Evolutionary conservation across 345 rosid species (phyloP), one percentile per base, ranked within the genome.

Genomic region (Citropsis articulata): DNA sequence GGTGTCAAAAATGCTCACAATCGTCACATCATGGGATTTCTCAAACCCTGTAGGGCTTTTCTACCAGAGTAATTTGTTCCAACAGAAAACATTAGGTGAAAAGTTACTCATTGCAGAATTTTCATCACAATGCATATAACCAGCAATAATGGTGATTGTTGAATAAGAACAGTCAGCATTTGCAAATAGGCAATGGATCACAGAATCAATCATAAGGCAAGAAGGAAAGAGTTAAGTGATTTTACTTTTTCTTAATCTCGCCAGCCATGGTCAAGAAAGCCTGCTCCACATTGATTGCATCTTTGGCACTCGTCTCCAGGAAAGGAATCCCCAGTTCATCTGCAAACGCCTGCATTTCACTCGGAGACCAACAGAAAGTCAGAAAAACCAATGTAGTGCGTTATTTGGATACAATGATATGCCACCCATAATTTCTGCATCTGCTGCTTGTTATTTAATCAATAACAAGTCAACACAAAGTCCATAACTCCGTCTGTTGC

Each of bases 301-400:
- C 95, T 86, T 91, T 91, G 76, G 97, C 97, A 85, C 95, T 93
- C 57, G 97, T 91, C 87, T 93, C 95, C 22, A 93, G 91, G 83
- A 91, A 90, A 33, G 94, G 94, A 76, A 93, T 90, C 76, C 93
- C 94, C 7, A 90, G 91, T 78, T 93, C 94, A 78, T 91, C 95
- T 35, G 95, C 95, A 75, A 91, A 86, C 33, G 94, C 96, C 96
- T 93, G 85, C 24, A 73, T 65, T 82, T 75, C 62, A 56, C 81
- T 48, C 50, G 64, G 36, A 75, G 16, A 8, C 72, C 75, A 74
- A 77, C 62, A 78, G 9, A 72, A 83, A 78, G 66, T 76, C 33
- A 27, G 60, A 73, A n/a, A 56, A 69, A 38, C 21, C 55, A 40
- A 35, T 65, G 8, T 31, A 9, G 35, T 61, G 25, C 27, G 36